Conservation (phyloP, 129 eudicot genomes). For the sunflower (Helianthus annuus) region DNA sequence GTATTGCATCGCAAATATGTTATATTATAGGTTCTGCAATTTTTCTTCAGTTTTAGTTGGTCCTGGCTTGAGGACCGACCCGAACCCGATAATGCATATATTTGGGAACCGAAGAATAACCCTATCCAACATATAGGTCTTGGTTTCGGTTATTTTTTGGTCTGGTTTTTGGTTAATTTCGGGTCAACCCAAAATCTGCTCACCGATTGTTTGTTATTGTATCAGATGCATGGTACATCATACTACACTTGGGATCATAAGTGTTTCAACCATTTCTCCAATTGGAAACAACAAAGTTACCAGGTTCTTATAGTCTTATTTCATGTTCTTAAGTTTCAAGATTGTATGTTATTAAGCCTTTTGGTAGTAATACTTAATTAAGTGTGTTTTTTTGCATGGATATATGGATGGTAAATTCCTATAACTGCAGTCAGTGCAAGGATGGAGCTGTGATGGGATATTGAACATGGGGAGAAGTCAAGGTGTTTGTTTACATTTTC, state of each 20-base stretch:
- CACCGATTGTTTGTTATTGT: too few species aligned
- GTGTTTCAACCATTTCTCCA: slow-evolving; percentile 55
- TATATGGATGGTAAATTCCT: too few species aligned
- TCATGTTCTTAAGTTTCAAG: background rate
- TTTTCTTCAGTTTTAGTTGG: too few species aligned
- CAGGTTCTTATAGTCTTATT: slow-evolving; percentile 41
- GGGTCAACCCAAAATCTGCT: too few species aligned
- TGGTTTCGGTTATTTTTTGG: too few species aligned
- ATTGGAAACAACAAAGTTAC: slow-evolving; percentile 61
- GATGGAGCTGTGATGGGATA: slow-evolving; percentile 93
- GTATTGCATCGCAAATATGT: too few species aligned
- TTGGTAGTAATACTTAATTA: slow-evolving; percentile 2
- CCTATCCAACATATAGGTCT: too few species aligned
- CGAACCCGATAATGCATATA: too few species aligned
- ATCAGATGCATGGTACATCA: slow-evolving; percentile 57
- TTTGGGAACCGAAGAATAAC: too few species aligned
- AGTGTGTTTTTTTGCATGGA: background rate
- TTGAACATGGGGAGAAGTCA: slow-evolving; percentile 71
- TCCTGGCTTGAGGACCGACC: too few species aligned
- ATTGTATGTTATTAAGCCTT: background rate
- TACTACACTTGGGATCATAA: slow-evolving; percentile 82
- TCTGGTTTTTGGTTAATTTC: too few species aligned
- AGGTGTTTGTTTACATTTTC: slow-evolving; percentile 40
- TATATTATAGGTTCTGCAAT: too few species aligned
- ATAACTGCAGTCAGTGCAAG: slow-evolving; percentile 67